Conservation (phyloP, 352 stramenopile genomes). For the Thraustotheca clavata region DNA sequence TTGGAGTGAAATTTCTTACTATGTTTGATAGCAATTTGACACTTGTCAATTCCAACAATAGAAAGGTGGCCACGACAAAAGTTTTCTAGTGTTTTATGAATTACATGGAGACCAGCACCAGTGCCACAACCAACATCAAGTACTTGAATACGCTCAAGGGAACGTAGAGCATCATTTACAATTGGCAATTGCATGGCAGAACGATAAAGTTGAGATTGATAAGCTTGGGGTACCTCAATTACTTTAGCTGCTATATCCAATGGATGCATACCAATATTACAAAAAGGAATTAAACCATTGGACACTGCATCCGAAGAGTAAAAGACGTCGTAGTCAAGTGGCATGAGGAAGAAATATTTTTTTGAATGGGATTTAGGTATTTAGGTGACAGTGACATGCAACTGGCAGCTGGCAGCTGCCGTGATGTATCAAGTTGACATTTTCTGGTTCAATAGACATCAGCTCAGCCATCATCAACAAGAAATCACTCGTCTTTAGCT, state of each 20-base stretch:
- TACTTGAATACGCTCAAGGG: background rate
- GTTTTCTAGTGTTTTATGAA: background rate
- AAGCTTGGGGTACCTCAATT: background rate
- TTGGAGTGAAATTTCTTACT: conserved; percentile 13
- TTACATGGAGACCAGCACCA: conserved; percentile 1
- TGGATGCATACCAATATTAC: conserved; percentile 16
- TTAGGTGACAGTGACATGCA: too few species aligned
- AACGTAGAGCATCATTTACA: background rate
- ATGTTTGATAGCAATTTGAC: conserved; percentile 8
- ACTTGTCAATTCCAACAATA: conserved; percentile 14
- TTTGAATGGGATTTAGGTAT: too few species aligned
- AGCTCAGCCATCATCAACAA: conserved; percentile 4
- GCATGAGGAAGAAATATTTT: too few species aligned
- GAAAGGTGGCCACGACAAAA: background rate
- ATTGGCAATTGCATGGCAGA: background rate
- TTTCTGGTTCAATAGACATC: too few species aligned
- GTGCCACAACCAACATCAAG: conserved; percentile 17
- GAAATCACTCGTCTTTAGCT: conserved; percentile 11
- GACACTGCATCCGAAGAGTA: conserved; percentile 6
- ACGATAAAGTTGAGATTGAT: conserved; percentile 11
- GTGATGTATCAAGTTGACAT: background rate
- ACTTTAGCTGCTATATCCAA: background rate
- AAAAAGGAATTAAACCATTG: conserved; percentile 8
- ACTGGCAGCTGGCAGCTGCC: too few species aligned
- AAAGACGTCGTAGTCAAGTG: conserved; percentile 16